A percentile compares a stretch with the other conserved stretches of the same genome.
phyloP scores from a whole-genome alignment of 2,329 filamentous ascomycete genomes.

The Colletotrichum orchidophilum region DNA sequence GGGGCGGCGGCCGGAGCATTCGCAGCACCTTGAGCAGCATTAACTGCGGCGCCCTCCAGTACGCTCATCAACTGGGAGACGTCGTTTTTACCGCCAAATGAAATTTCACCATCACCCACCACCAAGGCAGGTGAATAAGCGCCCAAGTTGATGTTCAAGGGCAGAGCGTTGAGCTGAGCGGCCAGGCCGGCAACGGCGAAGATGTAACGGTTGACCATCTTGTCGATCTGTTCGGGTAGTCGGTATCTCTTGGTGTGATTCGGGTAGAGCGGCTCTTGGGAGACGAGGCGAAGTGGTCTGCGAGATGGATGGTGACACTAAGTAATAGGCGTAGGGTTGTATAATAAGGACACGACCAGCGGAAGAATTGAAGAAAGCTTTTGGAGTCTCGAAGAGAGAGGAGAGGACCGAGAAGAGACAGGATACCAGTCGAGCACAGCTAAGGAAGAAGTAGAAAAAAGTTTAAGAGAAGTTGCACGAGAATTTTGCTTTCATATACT shows the following conservation, averaged over 20 bases:
- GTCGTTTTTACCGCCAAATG: slow-evolving; percentile 56
- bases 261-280: slow-evolving; percentile 8
- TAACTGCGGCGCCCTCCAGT: slow-evolving; percentile 56
- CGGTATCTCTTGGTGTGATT: slow-evolving; percentile 21
- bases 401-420: slow-evolving; percentile 21
- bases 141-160: slow-evolving; percentile 47
- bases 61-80: slow-evolving; percentile 56
- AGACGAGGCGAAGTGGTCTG: background rate
- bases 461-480: background rate
- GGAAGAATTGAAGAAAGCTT: slow-evolving; percentile 25
- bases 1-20: slow-evolving; percentile 41
- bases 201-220: slow-evolving; percentile 39
- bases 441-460: slow-evolving; percentile 12
- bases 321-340: slow-evolving; percentile 25
- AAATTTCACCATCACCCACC: slow-evolving; percentile 55
- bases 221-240: slow-evolving; percentile 16
- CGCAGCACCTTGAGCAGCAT: slow-evolving; percentile 43
- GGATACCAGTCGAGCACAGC: slow-evolving; percentile 32
- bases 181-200: slow-evolving; percentile 41
- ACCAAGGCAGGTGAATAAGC: slow-evolving; percentile 47
- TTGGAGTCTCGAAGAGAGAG: background rate
- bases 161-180: slow-evolving; percentile 41
- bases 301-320: slow-evolving; percentile 11
- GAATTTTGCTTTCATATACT: slow-evolving; percentile 32
- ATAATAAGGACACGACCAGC: slow-evolving; percentile 31